Percentiles rank a stretch among this genome's conserved stretches.
These are phyloP conservation scores for Boletus reticulatus DNA, from an alignment of 768 basidiomycete species.

Conservation along the genomic window DNA sequence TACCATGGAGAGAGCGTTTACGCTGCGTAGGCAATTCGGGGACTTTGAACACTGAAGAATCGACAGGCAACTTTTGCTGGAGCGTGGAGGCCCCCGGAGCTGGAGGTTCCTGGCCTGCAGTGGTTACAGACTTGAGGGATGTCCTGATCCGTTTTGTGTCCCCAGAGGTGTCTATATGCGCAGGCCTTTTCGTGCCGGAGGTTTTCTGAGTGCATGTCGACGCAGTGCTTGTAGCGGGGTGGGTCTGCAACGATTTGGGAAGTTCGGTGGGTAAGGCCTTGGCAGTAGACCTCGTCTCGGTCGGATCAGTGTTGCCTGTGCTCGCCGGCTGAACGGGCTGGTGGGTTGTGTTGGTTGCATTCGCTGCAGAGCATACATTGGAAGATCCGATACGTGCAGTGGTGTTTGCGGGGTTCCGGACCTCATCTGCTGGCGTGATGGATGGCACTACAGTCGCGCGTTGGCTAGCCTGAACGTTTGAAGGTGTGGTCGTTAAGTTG, in stretches of 20 bases:
- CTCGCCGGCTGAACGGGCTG: background rate
- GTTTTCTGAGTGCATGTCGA: background rate
- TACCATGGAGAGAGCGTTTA: background rate
- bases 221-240: background rate
- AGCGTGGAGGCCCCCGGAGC: background rate
- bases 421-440: background rate
- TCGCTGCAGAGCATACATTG: background rate
- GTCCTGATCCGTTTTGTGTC: constrained; percentile 14
- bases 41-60: constrained; percentile 4
- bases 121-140: background rate
- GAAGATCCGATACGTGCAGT: background rate
- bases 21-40: constrained; percentile 4
- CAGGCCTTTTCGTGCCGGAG: constrained; percentile 12
- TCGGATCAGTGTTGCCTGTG: background rate
- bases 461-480: background rate
- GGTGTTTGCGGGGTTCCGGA: background rate
- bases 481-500: background rate
- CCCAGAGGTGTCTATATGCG: constrained; percentile 19
- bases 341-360: background rate
- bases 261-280: background rate
- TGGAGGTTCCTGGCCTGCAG: background rate
- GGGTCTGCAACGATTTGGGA: background rate
- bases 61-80: background rate
- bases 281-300: background rate
- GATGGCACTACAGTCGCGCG: background rate